Base-by-base conservation (phyloP, 495 filamentous ascomycete genomes). In the Daldinia vernicosa region DNA sequence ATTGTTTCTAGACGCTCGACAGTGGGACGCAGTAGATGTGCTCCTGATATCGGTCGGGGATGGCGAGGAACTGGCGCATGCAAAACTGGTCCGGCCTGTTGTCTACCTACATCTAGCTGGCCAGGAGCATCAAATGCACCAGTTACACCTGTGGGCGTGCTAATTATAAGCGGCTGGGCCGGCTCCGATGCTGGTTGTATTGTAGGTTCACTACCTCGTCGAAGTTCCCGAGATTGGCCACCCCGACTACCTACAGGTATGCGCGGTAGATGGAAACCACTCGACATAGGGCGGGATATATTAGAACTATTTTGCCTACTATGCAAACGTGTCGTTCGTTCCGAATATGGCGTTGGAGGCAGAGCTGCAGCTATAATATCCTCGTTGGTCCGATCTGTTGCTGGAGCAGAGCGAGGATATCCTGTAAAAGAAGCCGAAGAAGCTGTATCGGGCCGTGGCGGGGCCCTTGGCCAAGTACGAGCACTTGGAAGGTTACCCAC, bases 1-100 rank as follows among this genome's bases (percentile, higher is more conserved):
- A 87, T 84, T 1, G 81, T 84, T 45, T 87, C 84, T 6, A 87
- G 75, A 12, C 83, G 79, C 50, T 79, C 74, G 43, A 81, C 81
- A 0, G 80, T 75, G 19, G 86, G 85, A 9, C 84, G 81, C 19
- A 84, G 76, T 56, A 80, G 63, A 33, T 77, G 74, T 33, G 75
- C 74, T 35, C 78, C 79, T 4, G 77, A 76, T 28, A 76, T 72
- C 9, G 77, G 75, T 12, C 80, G 75, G 22, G 83, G 83, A 68
- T 81, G 83, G 12, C 77, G 79, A 57, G 80, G 79, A 19, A 80
- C 75, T 24, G 80, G 82, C 22, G 79, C 81, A 37, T 81, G 77
- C 55, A 83, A 78, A 8, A 81, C 78, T 3, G 77, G 74, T 32
- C 80, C 80, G 6, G 67, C 63, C 6, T 76, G 63, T 4, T 43